phyloP scores from a whole-genome alignment of 2,329 filamentous ascomycete species.

The Talaromyces sp. region DNA sequence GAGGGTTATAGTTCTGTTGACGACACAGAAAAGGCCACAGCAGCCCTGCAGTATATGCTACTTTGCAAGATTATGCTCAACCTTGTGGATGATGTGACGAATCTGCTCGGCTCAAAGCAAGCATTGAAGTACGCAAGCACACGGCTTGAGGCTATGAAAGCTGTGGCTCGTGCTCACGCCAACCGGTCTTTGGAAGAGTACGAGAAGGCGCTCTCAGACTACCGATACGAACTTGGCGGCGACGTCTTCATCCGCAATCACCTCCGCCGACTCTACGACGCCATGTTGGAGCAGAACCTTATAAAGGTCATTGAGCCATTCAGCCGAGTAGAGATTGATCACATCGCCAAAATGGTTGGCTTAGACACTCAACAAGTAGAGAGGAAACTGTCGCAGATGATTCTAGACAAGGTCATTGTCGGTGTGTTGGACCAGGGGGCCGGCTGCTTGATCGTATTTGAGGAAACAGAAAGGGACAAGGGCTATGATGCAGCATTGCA shows the following conservation, averaged over 20 bases:
- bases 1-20: slow-evolving; percentile 96
- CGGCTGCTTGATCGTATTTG: slow-evolving; percentile 95
- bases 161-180: slow-evolving; percentile 89
- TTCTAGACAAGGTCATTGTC: slow-evolving; percentile 97
- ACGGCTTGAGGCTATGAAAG: slow-evolving; percentile 98
- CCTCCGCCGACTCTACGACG: slow-evolving; percentile 90
- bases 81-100: slow-evolving; percentile 90
- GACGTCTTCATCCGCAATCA: slow-evolving; percentile 97
- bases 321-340: slow-evolving; percentile 91
- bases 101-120: slow-evolving; percentile 92
- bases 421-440: slow-evolving; percentile 95
- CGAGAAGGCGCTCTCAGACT: slow-evolving; percentile 83
- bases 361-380: slow-evolving; percentile 95
- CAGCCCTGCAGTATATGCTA: slow-evolving; percentile 97
- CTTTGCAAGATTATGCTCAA: slow-evolving; percentile 99
- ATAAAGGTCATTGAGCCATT: slow-evolving; percentile 99
- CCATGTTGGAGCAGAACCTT: slow-evolving; percentile 98
- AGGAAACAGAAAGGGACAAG: slow-evolving; percentile 90
- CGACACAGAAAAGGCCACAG: slow-evolving; percentile 83
- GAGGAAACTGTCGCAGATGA: slow-evolving; percentile 98
- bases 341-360: slow-evolving; percentile 96
- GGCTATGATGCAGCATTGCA: slow-evolving; percentile 90
- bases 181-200: slow-evolving; percentile 97
- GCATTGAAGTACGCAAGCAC: slow-evolving; percentile 94
- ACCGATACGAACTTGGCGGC: slow-evolving; percentile 88